Evolutionary conservation across 2,329 filamentous ascomycete genomes (phyloP).

Genomic region (Penicillium sp.): DNA sequence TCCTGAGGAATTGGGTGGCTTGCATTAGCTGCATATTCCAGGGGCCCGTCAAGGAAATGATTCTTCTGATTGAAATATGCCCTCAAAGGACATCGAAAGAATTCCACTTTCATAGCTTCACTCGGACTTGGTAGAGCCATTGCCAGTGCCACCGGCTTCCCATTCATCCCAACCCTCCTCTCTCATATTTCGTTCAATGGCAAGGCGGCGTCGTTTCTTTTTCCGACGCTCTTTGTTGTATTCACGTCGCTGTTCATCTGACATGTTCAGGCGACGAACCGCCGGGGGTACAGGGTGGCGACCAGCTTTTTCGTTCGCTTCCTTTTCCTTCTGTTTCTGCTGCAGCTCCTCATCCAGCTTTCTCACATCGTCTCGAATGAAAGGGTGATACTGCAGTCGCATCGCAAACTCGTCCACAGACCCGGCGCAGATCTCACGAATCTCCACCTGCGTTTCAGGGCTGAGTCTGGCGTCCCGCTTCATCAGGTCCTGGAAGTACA

Average conservation of each 20-base stretch:
- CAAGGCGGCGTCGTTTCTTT: conserved; percentile 14
- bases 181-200: conserved; percentile 14
- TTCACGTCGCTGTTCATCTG: conserved; percentile 11
- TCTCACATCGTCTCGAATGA: conserved; percentile 14
- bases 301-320: neutral
- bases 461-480: conserved; percentile 24
- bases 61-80: neutral
- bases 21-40: neutral
- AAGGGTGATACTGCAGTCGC: conserved; percentile 25
- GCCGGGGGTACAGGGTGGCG: conserved; percentile 3
- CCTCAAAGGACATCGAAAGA: neutral
- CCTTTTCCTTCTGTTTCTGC: neutral
- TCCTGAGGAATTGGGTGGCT: neutral
- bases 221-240: conserved; percentile 19
- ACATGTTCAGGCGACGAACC: conserved; percentile 6
- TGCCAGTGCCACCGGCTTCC: conserved; percentile 1
- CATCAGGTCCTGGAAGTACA: conserved; percentile 33
- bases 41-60: neutral
- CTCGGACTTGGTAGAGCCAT: neutral
- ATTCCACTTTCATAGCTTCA: conserved; percentile 3
- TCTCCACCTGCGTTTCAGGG: conserved; percentile 20
- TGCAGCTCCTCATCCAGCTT: conserved; percentile 5
- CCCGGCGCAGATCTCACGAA: conserved; percentile 23
- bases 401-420: conserved; percentile 27
- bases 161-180: conserved; percentile 20